Percentiles rank a stretch among this genome's conserved stretches.
Evolutionary conservation across 1,284 basidiomycete species (phyloP).

Genomic region (Ceratobasidium sp.): DNA sequence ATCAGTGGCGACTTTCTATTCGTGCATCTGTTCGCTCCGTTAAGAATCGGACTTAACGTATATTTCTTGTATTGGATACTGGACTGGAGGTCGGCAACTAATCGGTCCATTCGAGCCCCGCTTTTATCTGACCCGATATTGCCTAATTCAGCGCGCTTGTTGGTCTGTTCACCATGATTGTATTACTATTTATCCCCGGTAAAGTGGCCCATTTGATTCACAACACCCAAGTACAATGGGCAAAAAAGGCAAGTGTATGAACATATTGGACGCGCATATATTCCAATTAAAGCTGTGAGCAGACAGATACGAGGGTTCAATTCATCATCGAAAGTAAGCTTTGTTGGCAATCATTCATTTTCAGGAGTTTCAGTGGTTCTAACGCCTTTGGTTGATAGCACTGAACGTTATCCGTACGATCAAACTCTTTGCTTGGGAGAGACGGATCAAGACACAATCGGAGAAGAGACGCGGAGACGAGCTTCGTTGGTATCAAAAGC

Average conservation of each 20-base stretch:
- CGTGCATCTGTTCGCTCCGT: slow-evolving; percentile 31
- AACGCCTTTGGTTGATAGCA: slow-evolving; percentile 1
- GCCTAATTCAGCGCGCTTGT: slow-evolving; percentile 30
- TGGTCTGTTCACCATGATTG: slow-evolving; percentile 33
- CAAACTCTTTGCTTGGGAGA: slow-evolving; percentile 36
- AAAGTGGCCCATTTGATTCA: slow-evolving; percentile 38
- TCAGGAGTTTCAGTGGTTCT: neutral
- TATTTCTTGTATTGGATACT: slow-evolving; percentile 39
- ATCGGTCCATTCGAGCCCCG: neutral
- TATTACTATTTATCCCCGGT: slow-evolving; percentile 34
- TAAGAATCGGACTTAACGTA: slow-evolving; percentile 28
- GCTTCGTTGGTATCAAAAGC: slow-evolving; percentile 18
- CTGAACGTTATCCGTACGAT: slow-evolving; percentile 33
- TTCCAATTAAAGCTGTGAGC: neutral
- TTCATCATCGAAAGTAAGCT: slow-evolving; percentile 27
- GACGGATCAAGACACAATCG: slow-evolving; percentile 3
- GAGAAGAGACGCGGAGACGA: slow-evolving; percentile 18
- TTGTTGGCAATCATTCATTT: neutral
- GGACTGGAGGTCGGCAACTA: slow-evolving; percentile 37
- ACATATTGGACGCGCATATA: neutral
- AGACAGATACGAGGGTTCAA: slow-evolving; percentile 37
- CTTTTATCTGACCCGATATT: neutral
- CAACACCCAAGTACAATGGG: slow-evolving; percentile 43
- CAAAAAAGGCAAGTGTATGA: slow-evolving; percentile 42
- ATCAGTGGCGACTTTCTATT: slow-evolving; percentile 38